A percentile compares a stretch with the other conserved stretches of the same genome.
Conservation (phyloP, 768 basidiomycete species). For the Grammothele lineata region DNA sequence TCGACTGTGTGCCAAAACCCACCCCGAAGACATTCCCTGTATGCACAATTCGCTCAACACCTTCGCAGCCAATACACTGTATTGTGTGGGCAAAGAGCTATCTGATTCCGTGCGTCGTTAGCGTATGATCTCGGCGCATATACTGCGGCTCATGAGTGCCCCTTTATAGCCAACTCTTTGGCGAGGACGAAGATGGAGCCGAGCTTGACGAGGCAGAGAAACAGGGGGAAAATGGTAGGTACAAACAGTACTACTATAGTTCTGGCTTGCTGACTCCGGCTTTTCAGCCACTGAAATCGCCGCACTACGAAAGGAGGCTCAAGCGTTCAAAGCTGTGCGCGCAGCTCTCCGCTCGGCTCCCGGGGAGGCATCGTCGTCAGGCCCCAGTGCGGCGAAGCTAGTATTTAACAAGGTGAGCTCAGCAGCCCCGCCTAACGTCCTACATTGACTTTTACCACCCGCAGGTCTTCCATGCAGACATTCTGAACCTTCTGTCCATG, state of each 20-base stretch:
- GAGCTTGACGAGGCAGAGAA: slow-evolving; percentile 93
- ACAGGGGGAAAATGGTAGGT: slow-evolving; percentile 87
- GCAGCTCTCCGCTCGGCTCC: slow-evolving; percentile 48
- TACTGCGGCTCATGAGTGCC: background rate
- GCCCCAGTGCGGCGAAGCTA: slow-evolving; percentile 49
- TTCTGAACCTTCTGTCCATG: slow-evolving; percentile 87
- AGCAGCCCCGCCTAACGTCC: background rate
- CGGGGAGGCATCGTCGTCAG: slow-evolving; percentile 21
- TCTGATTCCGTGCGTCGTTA: slow-evolving; percentile 75
- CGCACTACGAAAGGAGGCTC: slow-evolving; percentile 82
- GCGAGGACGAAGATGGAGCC: slow-evolving; percentile 78
- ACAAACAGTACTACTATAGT: background rate
- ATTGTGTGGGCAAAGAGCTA: slow-evolving; percentile 99
- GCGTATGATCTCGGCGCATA: background rate
- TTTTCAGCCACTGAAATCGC: slow-evolving; percentile 82
- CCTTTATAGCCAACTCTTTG: slow-evolving; percentile 76
- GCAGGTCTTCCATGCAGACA: slow-evolving; percentile 87
- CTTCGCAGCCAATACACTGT: slow-evolving; percentile 96
- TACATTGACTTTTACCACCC: background rate
- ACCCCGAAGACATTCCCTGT: slow-evolving; percentile 95
- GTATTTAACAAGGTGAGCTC: slow-evolving; percentile 78
- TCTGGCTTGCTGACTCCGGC: too few relatives aligned
- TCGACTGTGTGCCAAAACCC: slow-evolving; percentile 91
- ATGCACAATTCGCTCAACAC: slow-evolving; percentile 96
- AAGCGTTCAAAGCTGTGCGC: slow-evolving; percentile 82